Percentiles rank a stretch among this genome's conserved stretches.
Evolutionary conservation across 2,329 filamentous ascomycete genomes (phyloP).

Genomic region (Cylindrodendrum hubeiense): DNA sequence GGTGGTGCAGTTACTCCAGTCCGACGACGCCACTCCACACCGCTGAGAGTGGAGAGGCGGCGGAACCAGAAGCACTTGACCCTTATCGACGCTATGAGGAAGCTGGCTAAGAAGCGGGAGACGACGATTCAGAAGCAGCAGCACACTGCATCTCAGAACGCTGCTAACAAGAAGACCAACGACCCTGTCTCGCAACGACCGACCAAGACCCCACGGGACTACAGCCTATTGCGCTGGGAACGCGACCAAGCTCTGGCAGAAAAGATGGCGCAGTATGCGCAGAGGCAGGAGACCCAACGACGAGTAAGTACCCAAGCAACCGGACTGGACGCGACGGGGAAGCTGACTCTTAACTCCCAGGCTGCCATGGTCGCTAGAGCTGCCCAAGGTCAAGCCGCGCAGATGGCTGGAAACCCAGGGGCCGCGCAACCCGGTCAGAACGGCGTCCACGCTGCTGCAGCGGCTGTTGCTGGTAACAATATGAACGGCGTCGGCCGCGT

Average conservation of each 20-base stretch:
- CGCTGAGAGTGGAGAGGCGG: conserved; percentile 86
- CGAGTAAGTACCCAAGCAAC: conserved; percentile 58
- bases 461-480: conserved; percentile 45
- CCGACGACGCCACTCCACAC: conserved; percentile 79
- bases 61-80: conserved; percentile 89
- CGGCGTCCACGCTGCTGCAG: conserved; percentile 42
- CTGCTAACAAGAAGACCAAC: conserved; percentile 84
- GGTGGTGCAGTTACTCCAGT: conserved; percentile 52
- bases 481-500: conserved; percentile 51
- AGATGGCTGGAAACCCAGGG: conserved; percentile 58
- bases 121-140: conserved; percentile 87
- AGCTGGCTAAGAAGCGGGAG: conserved; percentile 94
- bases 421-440: conserved; percentile 48
- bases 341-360: conserved; percentile 46
- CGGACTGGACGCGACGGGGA: conserved; percentile 10
- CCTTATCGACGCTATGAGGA: conserved; percentile 94
- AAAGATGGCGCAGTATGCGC: conserved; percentile 66
- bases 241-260: conserved; percentile 78
- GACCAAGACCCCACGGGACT: conserved; percentile 87
- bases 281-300: conserved; percentile 71
- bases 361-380: conserved; percentile 61
- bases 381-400: conserved; percentile 58
- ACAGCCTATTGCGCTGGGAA: conserved; percentile 90
- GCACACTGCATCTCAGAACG: conserved; percentile 81
- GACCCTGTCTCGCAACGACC: conserved; percentile 67